Conservation (phyloP, 495 filamentous ascomycete genomes). For the Aspergillus affinis region DNA sequence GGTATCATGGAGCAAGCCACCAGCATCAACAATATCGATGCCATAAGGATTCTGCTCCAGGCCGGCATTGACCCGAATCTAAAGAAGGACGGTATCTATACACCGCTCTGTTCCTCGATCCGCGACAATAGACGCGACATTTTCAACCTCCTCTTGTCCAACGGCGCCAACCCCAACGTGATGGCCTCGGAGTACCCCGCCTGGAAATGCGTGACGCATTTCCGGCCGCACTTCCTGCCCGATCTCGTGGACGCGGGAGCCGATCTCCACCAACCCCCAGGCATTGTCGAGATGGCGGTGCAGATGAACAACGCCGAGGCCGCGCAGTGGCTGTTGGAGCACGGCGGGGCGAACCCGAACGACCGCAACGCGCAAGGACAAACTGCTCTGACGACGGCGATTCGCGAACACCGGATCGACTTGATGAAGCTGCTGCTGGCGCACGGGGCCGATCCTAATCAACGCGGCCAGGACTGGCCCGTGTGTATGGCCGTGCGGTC, state of each 20-base stretch:
- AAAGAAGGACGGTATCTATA: constrained; percentile 57
- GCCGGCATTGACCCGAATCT: constrained; percentile 51
- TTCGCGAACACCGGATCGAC: constrained; percentile 45
- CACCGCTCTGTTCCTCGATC: constrained; percentile 56
- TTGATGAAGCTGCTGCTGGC: constrained; percentile 48
- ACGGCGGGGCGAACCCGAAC: constrained; percentile 47
- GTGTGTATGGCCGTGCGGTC: constrained; percentile 53
- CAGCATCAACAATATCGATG: constrained; percentile 43
- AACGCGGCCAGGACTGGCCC: constrained; percentile 55
- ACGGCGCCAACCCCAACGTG: constrained; percentile 54
- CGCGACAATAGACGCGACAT: constrained; percentile 53
- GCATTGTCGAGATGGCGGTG: constrained; percentile 56
- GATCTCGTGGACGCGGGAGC: constrained; percentile 50
- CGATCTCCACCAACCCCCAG: constrained; percentile 49
- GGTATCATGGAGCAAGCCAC: constrained; percentile 57
- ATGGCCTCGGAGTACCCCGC: constrained; percentile 53
- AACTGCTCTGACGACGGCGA: constrained; percentile 55
- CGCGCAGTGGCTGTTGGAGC: constrained; percentile 46
- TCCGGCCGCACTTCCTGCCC: constrained; percentile 48
- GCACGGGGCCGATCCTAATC: constrained; percentile 51
- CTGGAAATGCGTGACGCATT: constrained; percentile 57
- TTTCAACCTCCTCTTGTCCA: constrained; percentile 46
- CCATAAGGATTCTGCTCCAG: constrained; percentile 46
- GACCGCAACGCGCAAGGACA: constrained; percentile 44
- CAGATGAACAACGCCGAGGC: constrained; percentile 48